Percentiles rank a stretch among this genome's conserved stretches.
These are phyloP conservation scores for Physaria fendleri DNA, from an alignment of 345 rosid genomes.

Conservation along the genomic window DNA sequence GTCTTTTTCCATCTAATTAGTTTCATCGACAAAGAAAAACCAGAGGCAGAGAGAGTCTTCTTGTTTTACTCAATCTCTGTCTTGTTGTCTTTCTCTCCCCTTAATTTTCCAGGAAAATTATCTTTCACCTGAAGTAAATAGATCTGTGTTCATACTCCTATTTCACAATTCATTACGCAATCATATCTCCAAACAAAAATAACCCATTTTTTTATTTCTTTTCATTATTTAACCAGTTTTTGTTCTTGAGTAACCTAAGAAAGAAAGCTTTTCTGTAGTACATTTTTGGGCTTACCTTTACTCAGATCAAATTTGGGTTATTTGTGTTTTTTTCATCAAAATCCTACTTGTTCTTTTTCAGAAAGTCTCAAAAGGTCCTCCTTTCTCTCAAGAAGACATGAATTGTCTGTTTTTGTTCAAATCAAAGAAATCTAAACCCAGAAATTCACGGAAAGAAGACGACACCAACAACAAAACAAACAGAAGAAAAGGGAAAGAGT, in stretches of 20 bases:
- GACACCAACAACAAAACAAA: too few relatives aligned
- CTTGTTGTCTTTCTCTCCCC: slow-evolving; percentile 3
- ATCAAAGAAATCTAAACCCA: too few relatives aligned
- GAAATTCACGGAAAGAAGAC: too few relatives aligned
- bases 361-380: not conserved
- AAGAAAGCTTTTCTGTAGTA: not conserved
- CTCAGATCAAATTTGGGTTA: not conserved
- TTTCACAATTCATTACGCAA: not conserved
- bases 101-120: slow-evolving; percentile 17
- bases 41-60: not conserved
- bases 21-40: not conserved
- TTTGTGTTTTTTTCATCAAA: not conserved
- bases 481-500: too few relatives aligned
- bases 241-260: not conserved
- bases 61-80: not conserved
- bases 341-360: not conserved
- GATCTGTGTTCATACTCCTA: slow-evolving; percentile 27
- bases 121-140: slow-evolving; percentile 1
- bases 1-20: slow-evolving; percentile 4
- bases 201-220: not conserved
- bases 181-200: not conserved
- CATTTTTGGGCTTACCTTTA: slow-evolving; percentile 3
- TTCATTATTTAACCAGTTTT: not conserved
- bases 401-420: too few relatives aligned
- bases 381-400: slow-evolving; percentile 7